These are phyloP conservation scores for Populus euphratica DNA, from an alignment of 345 rosid genomes.

Conservation along the genomic window DNA sequence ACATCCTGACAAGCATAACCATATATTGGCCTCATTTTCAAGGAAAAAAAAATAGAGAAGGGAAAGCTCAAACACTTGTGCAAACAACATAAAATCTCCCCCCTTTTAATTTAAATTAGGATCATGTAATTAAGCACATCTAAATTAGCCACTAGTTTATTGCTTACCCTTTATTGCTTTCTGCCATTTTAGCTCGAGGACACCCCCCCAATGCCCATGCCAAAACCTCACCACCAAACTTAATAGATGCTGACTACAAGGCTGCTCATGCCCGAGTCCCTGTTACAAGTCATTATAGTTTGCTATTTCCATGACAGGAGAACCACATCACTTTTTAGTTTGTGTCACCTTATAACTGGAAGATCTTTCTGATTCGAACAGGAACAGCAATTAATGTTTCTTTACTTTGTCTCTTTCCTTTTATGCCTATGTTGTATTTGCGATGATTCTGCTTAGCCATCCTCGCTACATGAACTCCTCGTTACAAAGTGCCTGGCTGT, in stretches of 20 bases:
- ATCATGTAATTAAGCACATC: neutral
- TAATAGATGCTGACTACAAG: neutral
- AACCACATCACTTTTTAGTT: neutral
- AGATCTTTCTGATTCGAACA: neutral
- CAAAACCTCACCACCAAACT: neutral
- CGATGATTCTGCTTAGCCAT: constrained; percentile 4
- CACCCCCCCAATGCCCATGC: neutral
- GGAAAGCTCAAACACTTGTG: neutral
- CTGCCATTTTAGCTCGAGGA: neutral
- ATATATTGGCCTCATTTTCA: neutral
- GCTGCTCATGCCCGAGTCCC: neutral
- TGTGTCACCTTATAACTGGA: neutral
- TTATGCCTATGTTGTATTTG: neutral
- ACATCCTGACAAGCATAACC: neutral
- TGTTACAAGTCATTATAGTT: neutral
- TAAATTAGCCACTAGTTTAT: neutral
- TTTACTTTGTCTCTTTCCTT: neutral
- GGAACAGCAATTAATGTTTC: neutral
- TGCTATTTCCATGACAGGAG: neutral
- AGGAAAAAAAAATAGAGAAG: neutral
- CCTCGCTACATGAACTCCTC: constrained; percentile 10
- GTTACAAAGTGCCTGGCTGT: neutral
- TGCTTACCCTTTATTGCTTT: neutral
- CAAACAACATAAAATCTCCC: neutral
- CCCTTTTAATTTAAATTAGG: too few species aligned